Evolutionary conservation across 257 asterid genomes (phyloP).

Genomic region (Jacaranda copaia): DNA sequence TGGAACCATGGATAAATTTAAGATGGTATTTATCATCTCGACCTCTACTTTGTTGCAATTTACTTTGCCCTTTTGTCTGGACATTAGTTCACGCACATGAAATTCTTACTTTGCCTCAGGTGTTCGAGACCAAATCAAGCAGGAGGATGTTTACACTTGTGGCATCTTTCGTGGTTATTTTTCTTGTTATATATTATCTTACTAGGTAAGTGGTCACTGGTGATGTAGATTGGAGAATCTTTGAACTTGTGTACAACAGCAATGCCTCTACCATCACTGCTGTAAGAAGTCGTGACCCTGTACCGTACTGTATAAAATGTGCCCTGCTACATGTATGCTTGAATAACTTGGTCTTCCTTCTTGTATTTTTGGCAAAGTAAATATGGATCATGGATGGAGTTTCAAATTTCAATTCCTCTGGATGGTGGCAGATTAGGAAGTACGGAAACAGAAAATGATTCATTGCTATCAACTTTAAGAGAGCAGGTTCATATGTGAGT

Average conservation of each 20-base stretch:
- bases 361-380: conserved; percentile 1
- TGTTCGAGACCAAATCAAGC: conserved; percentile 94
- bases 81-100: neutral
- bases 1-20: conserved; percentile 96
- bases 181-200: conserved; percentile 81
- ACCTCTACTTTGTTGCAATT: neutral
- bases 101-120: conserved; percentile 50
- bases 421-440: neutral
- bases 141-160: conserved; percentile 82
- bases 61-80: neutral
- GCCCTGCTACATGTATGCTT: conserved; percentile 23
- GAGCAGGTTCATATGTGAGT: no score
- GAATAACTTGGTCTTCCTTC: conserved; percentile 30
- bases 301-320: conserved; percentile 30
- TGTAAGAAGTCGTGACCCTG: conserved; percentile 22
- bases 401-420: neutral
- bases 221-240: conserved; percentile 18
- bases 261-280: conserved; percentile 20
- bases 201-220: conserved; percentile 55
- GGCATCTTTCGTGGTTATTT: conserved; percentile 83
- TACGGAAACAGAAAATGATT: neutral
- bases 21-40: conserved; percentile 61
- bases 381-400: neutral
- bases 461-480: neutral
- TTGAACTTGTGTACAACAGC: conserved; percentile 33